Evolutionary conservation across 2,329 filamentous ascomycete species (phyloP).

Genomic region (Biscogniauxia marginata): DNA sequence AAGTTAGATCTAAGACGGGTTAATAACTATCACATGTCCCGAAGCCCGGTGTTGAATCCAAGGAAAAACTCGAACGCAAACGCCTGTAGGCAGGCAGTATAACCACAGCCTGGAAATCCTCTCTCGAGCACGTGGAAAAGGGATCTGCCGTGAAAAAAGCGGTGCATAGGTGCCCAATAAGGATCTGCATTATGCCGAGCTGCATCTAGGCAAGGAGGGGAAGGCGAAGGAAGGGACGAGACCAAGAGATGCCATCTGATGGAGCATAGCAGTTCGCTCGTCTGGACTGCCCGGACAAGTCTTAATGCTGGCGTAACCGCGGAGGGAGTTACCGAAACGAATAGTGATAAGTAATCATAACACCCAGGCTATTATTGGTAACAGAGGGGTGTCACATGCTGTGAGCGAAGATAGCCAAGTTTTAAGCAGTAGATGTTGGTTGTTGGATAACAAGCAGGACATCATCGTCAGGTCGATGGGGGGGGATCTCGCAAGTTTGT

Average conservation of each 20-base stretch:
- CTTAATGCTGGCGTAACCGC: neutral
- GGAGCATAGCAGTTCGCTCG: neutral
- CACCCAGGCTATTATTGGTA: too few relatives aligned
- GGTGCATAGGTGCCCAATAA: neutral
- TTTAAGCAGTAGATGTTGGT: neutral
- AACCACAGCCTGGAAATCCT: neutral
- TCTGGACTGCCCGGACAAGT: neutral
- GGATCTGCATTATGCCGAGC: neutral
- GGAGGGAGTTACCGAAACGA: neutral
- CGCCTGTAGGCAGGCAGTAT: too few relatives aligned
- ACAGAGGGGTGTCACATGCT: too few relatives aligned
- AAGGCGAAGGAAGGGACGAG: too few relatives aligned
- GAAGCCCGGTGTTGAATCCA: neutral
- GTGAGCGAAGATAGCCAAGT: too few relatives aligned
- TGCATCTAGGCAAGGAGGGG: neutral
- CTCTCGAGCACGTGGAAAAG: neutral
- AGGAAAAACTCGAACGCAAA: neutral
- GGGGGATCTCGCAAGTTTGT: constrained; percentile 19
- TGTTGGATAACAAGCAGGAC: neutral
- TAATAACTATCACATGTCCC: neutral
- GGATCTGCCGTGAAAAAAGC: neutral
- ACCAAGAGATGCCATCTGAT: neutral
- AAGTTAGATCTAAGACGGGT: neutral
- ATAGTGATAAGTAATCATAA: too few relatives aligned
- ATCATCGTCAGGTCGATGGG: too few relatives aligned